Conservation (phyloP, 2,329 filamentous ascomycete genomes). For the Mycosphaerella sp. region DNA sequence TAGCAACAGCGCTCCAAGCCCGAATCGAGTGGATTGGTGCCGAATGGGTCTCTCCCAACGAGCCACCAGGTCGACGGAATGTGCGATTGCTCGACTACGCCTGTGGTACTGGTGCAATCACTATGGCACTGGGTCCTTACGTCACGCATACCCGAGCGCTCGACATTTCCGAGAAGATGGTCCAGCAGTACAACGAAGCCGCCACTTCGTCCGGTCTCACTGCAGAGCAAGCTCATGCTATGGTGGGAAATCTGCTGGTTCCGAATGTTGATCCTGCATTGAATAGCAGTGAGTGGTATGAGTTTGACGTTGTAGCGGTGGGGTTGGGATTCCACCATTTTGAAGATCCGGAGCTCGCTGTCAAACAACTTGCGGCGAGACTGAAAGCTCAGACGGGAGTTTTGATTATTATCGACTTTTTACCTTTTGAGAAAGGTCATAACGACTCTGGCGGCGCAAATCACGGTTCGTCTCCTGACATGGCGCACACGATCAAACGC, state of each 20-base stretch:
- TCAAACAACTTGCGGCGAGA: slow-evolving; percentile 26
- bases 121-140: slow-evolving; percentile 27
- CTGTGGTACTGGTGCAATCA: slow-evolving; percentile 33
- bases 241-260: slow-evolving; percentile 33
- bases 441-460: slow-evolving; percentile 10
- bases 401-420: slow-evolving; percentile 31
- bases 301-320: slow-evolving; percentile 42
- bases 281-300: slow-evolving; percentile 29
- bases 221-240: slow-evolving; percentile 26
- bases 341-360: slow-evolving; percentile 25
- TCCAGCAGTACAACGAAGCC: slow-evolving; percentile 30
- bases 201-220: slow-evolving; percentile 22
- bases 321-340: slow-evolving; percentile 46
- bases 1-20: slow-evolving; percentile 26
- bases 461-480: slow-evolving; percentile 19
- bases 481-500: slow-evolving; percentile 33
- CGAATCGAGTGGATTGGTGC: slow-evolving; percentile 30
- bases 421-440: slow-evolving; percentile 15
- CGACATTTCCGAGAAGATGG: slow-evolving; percentile 33
- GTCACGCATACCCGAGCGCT: slow-evolving; percentile 31
- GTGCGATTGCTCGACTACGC: slow-evolving; percentile 33
- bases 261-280: slow-evolving; percentile 24
- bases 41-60: slow-evolving; percentile 19
- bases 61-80: slow-evolving; percentile 1
- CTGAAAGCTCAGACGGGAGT: slow-evolving; percentile 30